Percentiles rank a stretch among this genome's conserved stretches.
phyloP scores from a whole-genome alignment of 176 grass and related monocot genomes.

The Oryza officinalis region DNA sequence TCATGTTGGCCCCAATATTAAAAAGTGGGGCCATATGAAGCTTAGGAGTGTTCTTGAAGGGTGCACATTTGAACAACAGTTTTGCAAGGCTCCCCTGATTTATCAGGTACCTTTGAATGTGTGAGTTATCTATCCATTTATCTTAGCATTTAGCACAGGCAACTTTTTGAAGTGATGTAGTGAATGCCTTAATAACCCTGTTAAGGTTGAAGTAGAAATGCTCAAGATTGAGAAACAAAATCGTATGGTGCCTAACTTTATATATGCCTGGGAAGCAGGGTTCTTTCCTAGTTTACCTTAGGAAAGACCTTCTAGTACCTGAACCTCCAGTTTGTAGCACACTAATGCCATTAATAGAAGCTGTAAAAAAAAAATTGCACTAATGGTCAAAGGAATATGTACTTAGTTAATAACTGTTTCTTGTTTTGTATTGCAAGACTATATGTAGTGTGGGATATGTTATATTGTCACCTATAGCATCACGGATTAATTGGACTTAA shows the following conservation, averaged over 20 bases:
- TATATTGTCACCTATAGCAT: background rate
- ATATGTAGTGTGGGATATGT: background rate
- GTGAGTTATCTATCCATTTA: slow-evolving; percentile 22
- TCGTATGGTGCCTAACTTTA: slow-evolving; percentile 14
- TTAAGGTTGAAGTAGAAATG: background rate
- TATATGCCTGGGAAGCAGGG: background rate
- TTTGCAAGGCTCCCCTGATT: slow-evolving; percentile 84
- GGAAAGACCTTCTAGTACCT: background rate
- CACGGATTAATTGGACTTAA: background rate
- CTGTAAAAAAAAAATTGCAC: background rate
- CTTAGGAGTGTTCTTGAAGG: slow-evolving; percentile 77
- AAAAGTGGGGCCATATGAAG: slow-evolving; percentile 96
- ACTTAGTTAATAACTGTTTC: background rate
- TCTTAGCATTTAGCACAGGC: slow-evolving; percentile 15
- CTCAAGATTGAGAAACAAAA: slow-evolving; percentile 7
- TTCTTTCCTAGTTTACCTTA: background rate
- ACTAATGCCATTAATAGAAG: slow-evolving; percentile 5
- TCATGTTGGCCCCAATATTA: slow-evolving; percentile 74
- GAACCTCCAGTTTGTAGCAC: background rate
- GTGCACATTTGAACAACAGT: slow-evolving; percentile 72
- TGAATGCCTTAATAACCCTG: slow-evolving; percentile 8
- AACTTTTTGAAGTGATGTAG: background rate
- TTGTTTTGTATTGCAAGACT: background rate
- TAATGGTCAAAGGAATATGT: slow-evolving; percentile 14
- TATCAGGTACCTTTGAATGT: slow-evolving; percentile 68